Evolutionary conservation across 768 basidiomycete species (phyloP).

Genomic region (Boletales sp.): DNA sequence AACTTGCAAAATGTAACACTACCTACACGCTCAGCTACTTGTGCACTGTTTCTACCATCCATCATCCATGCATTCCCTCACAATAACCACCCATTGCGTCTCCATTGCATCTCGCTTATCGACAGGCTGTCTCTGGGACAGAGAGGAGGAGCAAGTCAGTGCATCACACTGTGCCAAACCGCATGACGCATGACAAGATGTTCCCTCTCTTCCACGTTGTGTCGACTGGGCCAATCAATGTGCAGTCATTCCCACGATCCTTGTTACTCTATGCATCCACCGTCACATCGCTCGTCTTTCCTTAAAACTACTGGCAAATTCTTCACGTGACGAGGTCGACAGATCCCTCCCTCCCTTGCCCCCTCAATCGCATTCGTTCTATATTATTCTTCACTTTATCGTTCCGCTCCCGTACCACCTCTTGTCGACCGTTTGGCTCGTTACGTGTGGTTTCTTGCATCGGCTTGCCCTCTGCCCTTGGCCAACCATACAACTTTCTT

Average conservation of each 20-base stretch:
- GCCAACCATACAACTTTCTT: slow-evolving; percentile 24
- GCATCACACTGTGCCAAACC: slow-evolving; percentile 20
- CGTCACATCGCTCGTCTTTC: slow-evolving; percentile 44
- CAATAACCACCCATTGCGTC: slow-evolving; percentile 49
- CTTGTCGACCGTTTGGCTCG: slow-evolving; percentile 36
- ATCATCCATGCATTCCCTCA: slow-evolving; percentile 63
- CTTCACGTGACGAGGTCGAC: slow-evolving; percentile 52
- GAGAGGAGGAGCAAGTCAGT: slow-evolving; percentile 13
- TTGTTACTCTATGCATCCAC: slow-evolving; percentile 57
- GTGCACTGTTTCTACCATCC: slow-evolving; percentile 63
- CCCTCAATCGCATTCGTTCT: slow-evolving; percentile 54
- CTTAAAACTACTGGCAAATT: slow-evolving; percentile 42
- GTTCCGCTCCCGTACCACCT: slow-evolving; percentile 38
- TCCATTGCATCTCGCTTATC: slow-evolving; percentile 46
- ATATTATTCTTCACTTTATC: slow-evolving; percentile 86
- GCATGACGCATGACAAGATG: slow-evolving; percentile 11
- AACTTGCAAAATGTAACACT: slow-evolving; percentile 75
- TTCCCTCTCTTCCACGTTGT: slow-evolving; percentile 10
- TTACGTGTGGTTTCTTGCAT: slow-evolving; percentile 33
- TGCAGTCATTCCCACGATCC: slow-evolving; percentile 38
- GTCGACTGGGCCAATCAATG: slow-evolving; percentile 25
- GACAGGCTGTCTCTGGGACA: slow-evolving; percentile 42
- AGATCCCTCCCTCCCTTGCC: slow-evolving; percentile 44
- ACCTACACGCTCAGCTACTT: slow-evolving; percentile 60
- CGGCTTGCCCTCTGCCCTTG: slow-evolving; percentile 24